phyloP scores from a whole-genome alignment of 257 asterid genomes.

The Jacaranda mimosifolia region DNA sequence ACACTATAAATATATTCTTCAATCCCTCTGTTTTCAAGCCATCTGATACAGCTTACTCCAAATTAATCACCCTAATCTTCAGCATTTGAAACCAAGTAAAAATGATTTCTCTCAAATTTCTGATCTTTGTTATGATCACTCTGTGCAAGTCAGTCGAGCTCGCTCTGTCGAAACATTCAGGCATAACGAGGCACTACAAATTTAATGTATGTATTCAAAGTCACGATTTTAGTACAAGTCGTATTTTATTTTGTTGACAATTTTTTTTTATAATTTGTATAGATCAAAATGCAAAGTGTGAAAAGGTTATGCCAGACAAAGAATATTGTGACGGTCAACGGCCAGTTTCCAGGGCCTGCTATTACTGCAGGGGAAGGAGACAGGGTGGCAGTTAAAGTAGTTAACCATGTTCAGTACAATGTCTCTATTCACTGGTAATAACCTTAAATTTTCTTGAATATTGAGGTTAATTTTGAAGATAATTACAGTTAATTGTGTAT shows the following conservation, averaged over 20 bases:
- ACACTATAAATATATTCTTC: conserved; percentile 1
- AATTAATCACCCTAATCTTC: background rate
- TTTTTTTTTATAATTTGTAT: background rate
- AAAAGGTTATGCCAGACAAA: conserved; percentile 49
- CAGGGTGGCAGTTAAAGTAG: conserved; percentile 46
- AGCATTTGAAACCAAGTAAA: background rate
- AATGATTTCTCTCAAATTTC: conserved; percentile 34
- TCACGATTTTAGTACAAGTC: background rate
- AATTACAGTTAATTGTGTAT: background rate
- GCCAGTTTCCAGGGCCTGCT: conserved; percentile 54
- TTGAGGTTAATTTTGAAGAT: background rate
- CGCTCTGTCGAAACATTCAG: conserved; percentile 37
- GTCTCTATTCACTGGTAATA: conserved; percentile 50
- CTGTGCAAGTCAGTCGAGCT: conserved; percentile 34
- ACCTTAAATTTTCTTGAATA: background rate
- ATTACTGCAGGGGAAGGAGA: conserved; percentile 58
- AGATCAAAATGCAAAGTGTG: conserved; percentile 51
- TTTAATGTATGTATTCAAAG: conserved; percentile 37
- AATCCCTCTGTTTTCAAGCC: background rate
- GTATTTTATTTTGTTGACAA: background rate
- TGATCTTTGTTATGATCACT: conserved; percentile 14
- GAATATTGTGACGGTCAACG: conserved; percentile 54
- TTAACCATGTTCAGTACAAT: conserved; percentile 49
- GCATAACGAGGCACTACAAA: conserved; percentile 49
- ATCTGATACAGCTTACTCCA: background rate